Conservation (phyloP, 768 basidiomycete species). For the Mycena metata region DNA sequence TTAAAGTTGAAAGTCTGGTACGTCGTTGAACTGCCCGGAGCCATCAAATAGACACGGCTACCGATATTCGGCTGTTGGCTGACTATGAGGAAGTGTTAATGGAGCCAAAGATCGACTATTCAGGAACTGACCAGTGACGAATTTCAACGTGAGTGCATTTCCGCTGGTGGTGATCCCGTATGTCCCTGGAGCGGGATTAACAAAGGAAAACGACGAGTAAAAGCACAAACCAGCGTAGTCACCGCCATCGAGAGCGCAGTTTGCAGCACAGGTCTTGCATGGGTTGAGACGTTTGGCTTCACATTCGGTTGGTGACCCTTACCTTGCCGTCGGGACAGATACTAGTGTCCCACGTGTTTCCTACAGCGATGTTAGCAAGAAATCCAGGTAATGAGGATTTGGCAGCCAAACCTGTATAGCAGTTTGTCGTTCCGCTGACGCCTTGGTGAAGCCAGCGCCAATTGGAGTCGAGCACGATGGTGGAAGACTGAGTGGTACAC, state of each 20-base stretch:
- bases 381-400: constrained; percentile 10
- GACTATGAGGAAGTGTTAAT: too few relatives aligned
- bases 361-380: too few relatives aligned
- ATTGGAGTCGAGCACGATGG: constrained; percentile 62
- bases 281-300: too few relatives aligned
- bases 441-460: constrained; percentile 63
- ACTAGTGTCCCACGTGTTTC: too few relatives aligned
- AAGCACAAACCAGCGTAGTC: constrained; percentile 53
- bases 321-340: too few relatives aligned
- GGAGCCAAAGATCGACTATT: too few relatives aligned
- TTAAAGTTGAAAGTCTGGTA: constrained; percentile 67
- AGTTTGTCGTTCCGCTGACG: constrained; percentile 52
- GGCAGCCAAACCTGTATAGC: constrained; percentile 54
- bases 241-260: too few relatives aligned
- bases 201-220: too few relatives aligned
- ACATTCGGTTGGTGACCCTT: too few relatives aligned
- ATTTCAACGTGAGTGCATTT: constrained; percentile 60
- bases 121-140: constrained; percentile 49
- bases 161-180: constrained; percentile 66
- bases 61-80: constrained; percentile 46
- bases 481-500: constrained; percentile 46
- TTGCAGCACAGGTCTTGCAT: too few relatives aligned
- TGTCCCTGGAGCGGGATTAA: constrained; percentile 39
- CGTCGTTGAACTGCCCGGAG: constrained; percentile 54
- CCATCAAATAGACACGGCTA: constrained; percentile 63